Conservation (phyloP, 805 yeast species). For the Saccharomycopsis sp. region DNA sequence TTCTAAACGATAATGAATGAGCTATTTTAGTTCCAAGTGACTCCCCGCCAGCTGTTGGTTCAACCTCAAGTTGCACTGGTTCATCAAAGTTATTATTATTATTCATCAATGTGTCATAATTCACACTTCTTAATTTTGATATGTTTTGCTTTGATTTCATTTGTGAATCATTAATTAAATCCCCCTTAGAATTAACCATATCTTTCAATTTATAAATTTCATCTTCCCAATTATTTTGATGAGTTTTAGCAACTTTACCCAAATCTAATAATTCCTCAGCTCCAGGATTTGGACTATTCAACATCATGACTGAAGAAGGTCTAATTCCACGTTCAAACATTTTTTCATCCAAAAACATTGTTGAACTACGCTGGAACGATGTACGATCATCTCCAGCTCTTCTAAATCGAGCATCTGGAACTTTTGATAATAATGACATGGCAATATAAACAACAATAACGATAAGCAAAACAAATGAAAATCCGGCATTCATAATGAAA, state of each 20-base stretch:
- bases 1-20: slow-evolving; percentile 7
- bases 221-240: slow-evolving; percentile 65
- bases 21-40: slow-evolving; percentile 15
- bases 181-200: slow-evolving; percentile 19
- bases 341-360: slow-evolving; percentile 28
- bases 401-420: slow-evolving; percentile 82
- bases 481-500: slow-evolving; percentile 84
- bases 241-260: slow-evolving; percentile 79
- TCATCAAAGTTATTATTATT: slow-evolving; percentile 6
- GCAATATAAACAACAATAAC: slow-evolving; percentile 59
- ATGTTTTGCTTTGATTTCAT: slow-evolving; percentile 13
- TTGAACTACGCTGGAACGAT: slow-evolving; percentile 59
- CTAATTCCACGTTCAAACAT: slow-evolving; percentile 26
- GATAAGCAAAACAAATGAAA: slow-evolving; percentile 65
- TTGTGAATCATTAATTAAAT: slow-evolving; percentile 11
- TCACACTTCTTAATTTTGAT: slow-evolving; percentile 8
- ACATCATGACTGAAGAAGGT: slow-evolving; percentile 24
- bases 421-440: slow-evolving; percentile 64
- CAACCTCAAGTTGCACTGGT: slow-evolving; percentile 13
- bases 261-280: slow-evolving; percentile 55
- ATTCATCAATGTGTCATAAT: not conserved
- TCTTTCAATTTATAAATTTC: slow-evolving; percentile 34
- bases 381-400: slow-evolving; percentile 91
- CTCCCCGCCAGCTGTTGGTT: slow-evolving; percentile 11
- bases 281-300: slow-evolving; percentile 21